Evolutionary conservation across 78 protist species (phyloP), one percentile per base, ranked within the genome.

Genomic region (Emiliania huxleyi): DNA sequence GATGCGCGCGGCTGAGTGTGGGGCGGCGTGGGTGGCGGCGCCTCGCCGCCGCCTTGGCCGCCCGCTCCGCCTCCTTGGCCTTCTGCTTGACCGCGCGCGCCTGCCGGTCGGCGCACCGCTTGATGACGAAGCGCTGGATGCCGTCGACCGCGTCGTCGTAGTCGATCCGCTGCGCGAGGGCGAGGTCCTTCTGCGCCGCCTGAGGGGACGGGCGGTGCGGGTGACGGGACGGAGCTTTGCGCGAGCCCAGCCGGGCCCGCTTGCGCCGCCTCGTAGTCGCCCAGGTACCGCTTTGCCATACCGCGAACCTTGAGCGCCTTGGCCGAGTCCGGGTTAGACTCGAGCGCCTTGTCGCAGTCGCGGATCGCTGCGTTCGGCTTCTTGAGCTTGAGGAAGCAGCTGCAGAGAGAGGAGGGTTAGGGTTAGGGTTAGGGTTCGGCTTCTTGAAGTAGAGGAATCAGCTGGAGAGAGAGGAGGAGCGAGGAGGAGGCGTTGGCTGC

Each of bases 311-410:
- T 92, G 81, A 33, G 38, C 69, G 91, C 75, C 92, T 93, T 93
- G 87, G 93, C 94, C 5, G 90, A 62, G 90, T 93, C 94, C 22
- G 94, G 89, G 79, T 93, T 93, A 75, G 55, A 11, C n/a, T 26
- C 44, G 77, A 93, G 37, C 43, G 94, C 94, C 38, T 0, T 21
- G 19, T 62, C 55, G 43, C 92, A 90, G 88, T 93, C 94, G 21
- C 38, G 8, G 56, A 88, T 33, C 26, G 94, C 91, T 3, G 94
- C 94, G 49, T 12, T 25, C 48, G 69, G 92, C 45, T 8, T 3
- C 5, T 26, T 1, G 40, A 87, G 23, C 37, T 46, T 8, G 49
- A 92, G 52, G 83, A 29, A 29, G 33, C 35, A 19, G 40, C 25
- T n/a, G n/a, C n/a, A n/a, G n/a, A n/a, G n/a, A n/a, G n/a, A n/a